These are phyloP conservation scores for Pichia exigua DNA, from an alignment of 805 yeast genomes.

Conservation along the genomic window DNA sequence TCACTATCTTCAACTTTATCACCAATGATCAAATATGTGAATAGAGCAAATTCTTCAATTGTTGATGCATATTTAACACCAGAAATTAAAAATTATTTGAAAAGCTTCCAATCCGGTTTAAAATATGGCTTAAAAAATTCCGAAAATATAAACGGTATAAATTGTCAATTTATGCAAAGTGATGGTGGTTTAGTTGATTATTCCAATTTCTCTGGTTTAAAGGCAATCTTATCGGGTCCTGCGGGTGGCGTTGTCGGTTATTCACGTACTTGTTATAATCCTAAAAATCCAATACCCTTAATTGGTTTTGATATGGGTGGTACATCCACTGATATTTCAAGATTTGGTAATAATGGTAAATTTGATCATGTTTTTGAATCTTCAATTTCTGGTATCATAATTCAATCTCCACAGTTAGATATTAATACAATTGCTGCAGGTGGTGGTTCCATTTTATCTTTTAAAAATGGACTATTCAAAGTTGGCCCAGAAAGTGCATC, in stretches of 20 bases:
- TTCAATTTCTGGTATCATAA: conserved; percentile 73
- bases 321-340: conserved; percentile 77
- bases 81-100: conserved; percentile 56
- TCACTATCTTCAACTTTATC: conserved; percentile 62
- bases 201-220: conserved; percentile 72
- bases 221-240: conserved; percentile 89
- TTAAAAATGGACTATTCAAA: conserved; percentile 63
- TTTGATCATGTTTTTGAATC: conserved; percentile 78
- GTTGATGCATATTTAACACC: conserved; percentile 85
- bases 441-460: conserved; percentile 63
- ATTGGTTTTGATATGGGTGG: conserved; percentile 92
- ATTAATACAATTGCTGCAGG: conserved; percentile 83
- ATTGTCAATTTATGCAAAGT: conserved; percentile 86
- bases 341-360: conserved; percentile 54
- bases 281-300: conserved; percentile 47
- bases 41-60: conserved; percentile 68
- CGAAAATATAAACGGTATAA: conserved; percentile 36
- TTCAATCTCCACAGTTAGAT: conserved; percentile 78
- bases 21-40: conserved; percentile 73
- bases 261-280: conserved; percentile 69
- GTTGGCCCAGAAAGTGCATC: conserved; percentile 88
- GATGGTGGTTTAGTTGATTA: conserved; percentile 94
- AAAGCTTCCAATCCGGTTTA: conserved; percentile 56
- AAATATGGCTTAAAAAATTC: conserved; percentile 37
- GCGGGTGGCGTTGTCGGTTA: conserved; percentile 98